phyloP scores from a whole-genome alignment of 495 filamentous ascomycete species.

The Daldinia vernicosa region DNA sequence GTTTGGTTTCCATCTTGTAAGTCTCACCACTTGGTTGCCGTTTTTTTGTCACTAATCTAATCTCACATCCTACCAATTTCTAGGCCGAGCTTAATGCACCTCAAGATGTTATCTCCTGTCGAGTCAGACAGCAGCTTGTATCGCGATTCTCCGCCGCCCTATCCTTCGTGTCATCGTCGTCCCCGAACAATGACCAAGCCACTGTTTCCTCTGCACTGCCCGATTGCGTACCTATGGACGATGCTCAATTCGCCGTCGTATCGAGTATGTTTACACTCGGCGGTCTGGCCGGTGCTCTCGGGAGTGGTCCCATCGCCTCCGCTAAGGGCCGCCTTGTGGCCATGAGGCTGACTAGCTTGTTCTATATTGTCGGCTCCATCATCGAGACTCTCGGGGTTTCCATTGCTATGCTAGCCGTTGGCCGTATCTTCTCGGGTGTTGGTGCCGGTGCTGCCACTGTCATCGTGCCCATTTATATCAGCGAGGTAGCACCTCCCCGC shows the following conservation, averaged over 20 bases:
- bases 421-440: conserved; percentile 81
- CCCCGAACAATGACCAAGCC: conserved; percentile 27
- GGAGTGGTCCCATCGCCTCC: conserved; percentile 76
- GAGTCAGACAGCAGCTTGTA: conserved; percentile 65
- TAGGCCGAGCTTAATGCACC: conserved; percentile 96
- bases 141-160: conserved; percentile 43
- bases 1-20: conserved; percentile 93
- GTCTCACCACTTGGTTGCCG: conserved; percentile 2
- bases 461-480: conserved; percentile 95
- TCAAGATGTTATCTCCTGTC: conserved; percentile 86
- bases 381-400: conserved; percentile 74
- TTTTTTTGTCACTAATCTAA: background rate
- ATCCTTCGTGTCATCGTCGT: conserved; percentile 46
- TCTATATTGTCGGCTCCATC: conserved; percentile 79
- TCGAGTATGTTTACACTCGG: conserved; percentile 92
- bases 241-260: conserved; percentile 78
- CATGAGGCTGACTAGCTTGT: conserved; percentile 75
- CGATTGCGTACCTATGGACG: conserved; percentile 84
- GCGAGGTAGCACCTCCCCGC: conserved; percentile 82
- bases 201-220: conserved; percentile 56
- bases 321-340: conserved; percentile 74
- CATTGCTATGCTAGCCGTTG: conserved; percentile 73
- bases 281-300: conserved; percentile 82
- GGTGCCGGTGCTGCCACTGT: conserved; percentile 89
- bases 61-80: background rate